phyloP scores from a whole-genome alignment of 768 basidiomycete genomes.

The Guyanaporus albipodus region DNA sequence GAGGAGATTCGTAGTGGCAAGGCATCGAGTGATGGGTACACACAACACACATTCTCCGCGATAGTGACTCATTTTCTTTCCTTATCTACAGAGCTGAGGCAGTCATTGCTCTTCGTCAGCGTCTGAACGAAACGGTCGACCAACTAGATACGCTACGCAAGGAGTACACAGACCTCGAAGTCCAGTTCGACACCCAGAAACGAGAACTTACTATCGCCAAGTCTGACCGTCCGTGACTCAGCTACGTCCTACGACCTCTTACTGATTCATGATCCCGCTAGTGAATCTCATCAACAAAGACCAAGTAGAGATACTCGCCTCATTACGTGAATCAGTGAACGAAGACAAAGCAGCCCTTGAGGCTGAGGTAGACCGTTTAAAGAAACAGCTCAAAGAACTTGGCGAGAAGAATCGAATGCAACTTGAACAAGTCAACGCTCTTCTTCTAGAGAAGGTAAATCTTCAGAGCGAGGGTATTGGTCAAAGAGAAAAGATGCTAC shows the following conservation, averaged over 20 bases:
- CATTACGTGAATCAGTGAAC: slow-evolving; percentile 82
- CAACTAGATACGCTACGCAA: slow-evolving; percentile 70
- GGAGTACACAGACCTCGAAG: slow-evolving; percentile 66
- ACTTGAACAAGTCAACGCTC: slow-evolving; percentile 77
- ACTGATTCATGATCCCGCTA: slow-evolving; percentile 30
- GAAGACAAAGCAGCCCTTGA: slow-evolving; percentile 81
- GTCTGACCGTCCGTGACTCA: slow-evolving; percentile 64
- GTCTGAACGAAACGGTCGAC: slow-evolving; percentile 83
- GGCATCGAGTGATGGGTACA: slow-evolving; percentile 76
- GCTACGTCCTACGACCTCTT: neutral
- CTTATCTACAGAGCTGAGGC: slow-evolving; percentile 62
- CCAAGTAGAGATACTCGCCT: slow-evolving; percentile 84
- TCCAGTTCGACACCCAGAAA: slow-evolving; percentile 55
- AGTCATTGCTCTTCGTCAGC: slow-evolving; percentile 81
- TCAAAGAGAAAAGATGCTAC: slow-evolving; percentile 81
- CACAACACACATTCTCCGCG: neutral
- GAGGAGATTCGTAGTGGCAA: slow-evolving; percentile 91
- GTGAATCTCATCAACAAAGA: slow-evolving; percentile 92
- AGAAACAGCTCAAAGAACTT: slow-evolving; percentile 65
- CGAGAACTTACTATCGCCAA: slow-evolving; percentile 79
- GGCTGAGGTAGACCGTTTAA: slow-evolving; percentile 58
- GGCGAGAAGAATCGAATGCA: slow-evolving; percentile 87
- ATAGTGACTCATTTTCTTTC: slow-evolving; percentile 3
- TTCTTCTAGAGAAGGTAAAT: slow-evolving; percentile 89
- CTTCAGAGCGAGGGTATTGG: slow-evolving; percentile 89